phyloP scores from a whole-genome alignment of 495 filamentous ascomycete genomes.

The Haplographium delicatum region DNA sequence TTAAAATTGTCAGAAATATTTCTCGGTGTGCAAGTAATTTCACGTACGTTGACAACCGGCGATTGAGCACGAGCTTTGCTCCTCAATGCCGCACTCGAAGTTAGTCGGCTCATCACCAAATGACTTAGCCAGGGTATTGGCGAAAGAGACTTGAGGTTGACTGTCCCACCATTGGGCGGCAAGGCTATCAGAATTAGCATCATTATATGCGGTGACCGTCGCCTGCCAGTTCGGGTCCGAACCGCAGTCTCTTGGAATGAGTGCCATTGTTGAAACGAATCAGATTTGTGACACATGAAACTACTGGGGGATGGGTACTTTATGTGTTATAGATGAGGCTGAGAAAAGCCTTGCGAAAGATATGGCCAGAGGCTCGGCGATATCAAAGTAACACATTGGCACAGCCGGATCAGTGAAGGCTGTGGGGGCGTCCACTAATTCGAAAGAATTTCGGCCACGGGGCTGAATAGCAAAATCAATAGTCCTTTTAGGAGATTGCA shows the following conservation, averaged over 20 bases:
- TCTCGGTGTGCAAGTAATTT: background rate
- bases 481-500: too few species aligned
- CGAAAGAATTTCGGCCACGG: too few species aligned
- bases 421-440: too few species aligned
- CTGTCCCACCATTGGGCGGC: background rate
- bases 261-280: background rate
- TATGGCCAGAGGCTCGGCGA: too few species aligned
- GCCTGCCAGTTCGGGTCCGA: constrained; percentile 1
- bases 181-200: background rate
- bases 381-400: too few species aligned
- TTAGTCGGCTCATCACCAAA: constrained; percentile 2
- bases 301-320: background rate
- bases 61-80: constrained; percentile 3
- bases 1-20: background rate
- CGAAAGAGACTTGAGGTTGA: background rate
- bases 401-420: too few species aligned
- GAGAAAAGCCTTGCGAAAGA: background rate
- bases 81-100: constrained; percentile 2
- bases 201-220: constrained; percentile 2
- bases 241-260: background rate
- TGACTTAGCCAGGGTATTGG: background rate
- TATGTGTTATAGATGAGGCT: constrained; percentile 1
- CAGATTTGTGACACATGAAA: background rate
- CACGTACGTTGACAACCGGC: background rate
- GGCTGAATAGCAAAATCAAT: too few species aligned